Evolutionary conservation across 495 filamentous ascomycete species (phyloP), one percentile per base, ranked within the genome.

Genomic region (Daldinia decipiens): DNA sequence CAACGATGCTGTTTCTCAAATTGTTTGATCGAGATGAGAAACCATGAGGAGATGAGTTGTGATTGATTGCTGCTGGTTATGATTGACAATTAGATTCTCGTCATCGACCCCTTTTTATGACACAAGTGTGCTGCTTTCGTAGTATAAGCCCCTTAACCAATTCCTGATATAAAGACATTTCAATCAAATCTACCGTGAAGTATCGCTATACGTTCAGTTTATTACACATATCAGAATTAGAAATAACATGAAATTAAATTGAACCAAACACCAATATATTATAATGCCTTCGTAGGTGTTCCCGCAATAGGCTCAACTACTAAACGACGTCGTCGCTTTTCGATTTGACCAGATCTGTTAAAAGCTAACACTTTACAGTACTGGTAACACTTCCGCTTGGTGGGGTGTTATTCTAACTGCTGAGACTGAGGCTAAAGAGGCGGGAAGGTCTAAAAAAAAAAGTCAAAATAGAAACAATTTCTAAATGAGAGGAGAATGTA

Each of bases 261-360:
- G 19, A 43, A 40, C 21, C 15, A 26, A 21, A n/a, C 7, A 56
- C 27, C 29, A 36, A 34, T 56, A 55, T 43, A 17, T 64, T n/a
- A 64, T n/a, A 15, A 68, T 68, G 58, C 39, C 65, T 51, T 62
- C 65, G 58, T 68, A 62, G 19, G 65, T 62, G 26, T 9, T 21
- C 27, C 51, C 40, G 8, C 11, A 13, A 3, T 58, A 4, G 19
- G 4, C 38, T 39, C 12, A 11, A 3, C 19, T 9, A 17, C 9
- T 24, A n/a, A 26, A 31, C 5, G 4, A 17, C 1, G 12, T 36
- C 9, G 24, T 12, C 13, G 12, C 4, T 7, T 45, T 11, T 21
- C n/a, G 4, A 36, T 24, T 7, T 39, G 12, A 26, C 12, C 1
- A 36, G n/a, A n/a, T n/a, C n/a, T n/a, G n/a, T n/a, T n/a, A n/a